Evolutionary conservation across 1,284 basidiomycete genomes (phyloP), one percentile per base, ranked within the genome.

Genomic region (Vanrija sp.): DNA sequence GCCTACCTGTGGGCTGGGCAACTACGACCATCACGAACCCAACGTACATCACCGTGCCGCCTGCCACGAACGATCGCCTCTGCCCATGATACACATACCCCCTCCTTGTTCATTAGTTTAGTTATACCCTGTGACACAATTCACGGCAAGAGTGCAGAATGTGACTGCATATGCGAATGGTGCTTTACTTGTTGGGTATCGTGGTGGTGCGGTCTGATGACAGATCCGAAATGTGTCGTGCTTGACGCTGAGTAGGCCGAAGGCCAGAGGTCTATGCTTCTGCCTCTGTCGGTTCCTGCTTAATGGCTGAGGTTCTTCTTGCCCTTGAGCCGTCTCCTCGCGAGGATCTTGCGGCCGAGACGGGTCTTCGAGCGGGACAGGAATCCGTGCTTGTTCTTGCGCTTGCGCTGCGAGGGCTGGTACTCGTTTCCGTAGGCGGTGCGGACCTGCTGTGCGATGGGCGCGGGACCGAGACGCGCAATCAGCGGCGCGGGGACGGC

Each of bases 321-420:
- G 12, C 85, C 84, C 73, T 85, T 85, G 39, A 78, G 77, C 56
- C 81, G 69, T 45, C 86, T 80, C 45, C 83, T 72, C 34, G 72
- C 78, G 55, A 89, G 76, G 46, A 87, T 83, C 71, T 85, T 69
- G 52, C 69, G 60, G n/a, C 69, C 74, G 29, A 55, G 52, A 6
- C 29, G 34, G 7, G 46, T 55, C 15, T 43, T 39, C 39, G 81
- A 82, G 70, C 86, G 83, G 0, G 85, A 81, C 39, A 95, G 79
- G 73, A 92, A 95, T 9, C 91, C 91, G 70, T 92, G 89, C 74
- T 87, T 88, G 60, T 89, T 82, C 79, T 95, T 95, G 49, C 91
- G 80, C 71, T 89, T 89, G 49, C 90, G 81, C 78, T 92, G 90
- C 0, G 87, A 89, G 3, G 91, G 91, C 71, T 93, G 90, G 71